phyloP scores from a whole-genome alignment of 331 rosid species.

The Telfairia occidentalis region DNA sequence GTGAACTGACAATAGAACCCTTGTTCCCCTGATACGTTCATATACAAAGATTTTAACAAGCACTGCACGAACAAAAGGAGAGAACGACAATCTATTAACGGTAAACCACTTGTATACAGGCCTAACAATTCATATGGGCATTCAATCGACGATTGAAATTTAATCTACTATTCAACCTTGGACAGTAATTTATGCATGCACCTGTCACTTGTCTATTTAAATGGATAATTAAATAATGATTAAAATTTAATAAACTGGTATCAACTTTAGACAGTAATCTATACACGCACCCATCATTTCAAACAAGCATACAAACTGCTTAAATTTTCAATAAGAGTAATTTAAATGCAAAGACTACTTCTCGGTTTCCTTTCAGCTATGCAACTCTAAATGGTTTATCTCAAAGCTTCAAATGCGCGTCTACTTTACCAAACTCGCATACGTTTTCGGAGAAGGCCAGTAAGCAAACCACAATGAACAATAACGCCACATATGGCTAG shows the following conservation, averaged over 20 bases:
- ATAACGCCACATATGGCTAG: background rate
- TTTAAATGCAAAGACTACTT: background rate
- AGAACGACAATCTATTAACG: background rate
- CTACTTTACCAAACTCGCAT: background rate
- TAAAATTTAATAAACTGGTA: background rate
- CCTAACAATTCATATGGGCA: background rate
- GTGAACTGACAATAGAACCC: background rate
- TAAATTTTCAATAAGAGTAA: background rate
- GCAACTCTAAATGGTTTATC: background rate
- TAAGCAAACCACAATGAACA: background rate
- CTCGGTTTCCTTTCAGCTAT: background rate
- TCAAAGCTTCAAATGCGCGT: background rate
- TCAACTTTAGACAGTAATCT: background rate
- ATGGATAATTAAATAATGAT: background rate
- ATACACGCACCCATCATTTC: background rate
- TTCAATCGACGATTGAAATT: background rate
- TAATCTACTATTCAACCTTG: background rate
- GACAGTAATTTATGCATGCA: background rate
- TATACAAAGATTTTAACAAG: background rate
- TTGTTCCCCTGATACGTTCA: background rate
- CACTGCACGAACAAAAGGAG: background rate
- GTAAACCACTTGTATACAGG: background rate
- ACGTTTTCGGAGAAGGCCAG: background rate
- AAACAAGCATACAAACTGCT: background rate
- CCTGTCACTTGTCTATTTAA: background rate